These are phyloP conservation scores for Trichoderma gamsii DNA, from an alignment of 495 filamentous ascomycete genomes.

Conservation along the genomic window DNA sequence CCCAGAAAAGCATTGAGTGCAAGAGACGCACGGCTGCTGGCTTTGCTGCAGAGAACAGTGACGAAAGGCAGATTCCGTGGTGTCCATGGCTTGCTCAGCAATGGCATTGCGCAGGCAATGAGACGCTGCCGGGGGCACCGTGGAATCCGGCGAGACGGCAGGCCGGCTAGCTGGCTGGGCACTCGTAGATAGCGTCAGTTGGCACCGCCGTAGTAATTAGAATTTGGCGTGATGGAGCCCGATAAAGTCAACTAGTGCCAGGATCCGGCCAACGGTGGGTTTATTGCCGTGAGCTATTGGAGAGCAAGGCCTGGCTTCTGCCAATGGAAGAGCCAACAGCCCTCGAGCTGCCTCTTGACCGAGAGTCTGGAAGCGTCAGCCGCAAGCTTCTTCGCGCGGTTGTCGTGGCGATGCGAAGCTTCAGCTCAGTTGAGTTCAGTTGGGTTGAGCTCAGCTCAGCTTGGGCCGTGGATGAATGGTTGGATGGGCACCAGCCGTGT, in stretches of 20 bases:
- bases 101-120: neutral
- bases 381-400: neutral
- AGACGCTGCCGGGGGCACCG: neutral
- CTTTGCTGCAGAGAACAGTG: neutral
- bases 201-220: neutral
- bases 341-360: neutral
- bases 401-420: neutral
- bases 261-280: neutral
- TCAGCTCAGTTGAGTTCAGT: neutral
- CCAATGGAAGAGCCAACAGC: neutral
- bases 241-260: neutral
- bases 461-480: neutral
- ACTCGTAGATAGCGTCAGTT: neutral
- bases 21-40: neutral
- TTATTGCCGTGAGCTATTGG: neutral
- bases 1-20: neutral
- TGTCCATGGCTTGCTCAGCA: neutral
- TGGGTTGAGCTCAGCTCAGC: constrained; percentile 7
- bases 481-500: constrained; percentile 9
- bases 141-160: constrained; percentile 1
- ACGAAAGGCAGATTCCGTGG: neutral
- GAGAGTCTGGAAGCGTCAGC: neutral
- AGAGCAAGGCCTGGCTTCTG: neutral
- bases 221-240: neutral
- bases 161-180: neutral